Evolutionary conservation across 2,329 filamentous ascomycete genomes (phyloP), one percentile per base, ranked within the genome.

Genomic region (Ramularia endophylla): DNA sequence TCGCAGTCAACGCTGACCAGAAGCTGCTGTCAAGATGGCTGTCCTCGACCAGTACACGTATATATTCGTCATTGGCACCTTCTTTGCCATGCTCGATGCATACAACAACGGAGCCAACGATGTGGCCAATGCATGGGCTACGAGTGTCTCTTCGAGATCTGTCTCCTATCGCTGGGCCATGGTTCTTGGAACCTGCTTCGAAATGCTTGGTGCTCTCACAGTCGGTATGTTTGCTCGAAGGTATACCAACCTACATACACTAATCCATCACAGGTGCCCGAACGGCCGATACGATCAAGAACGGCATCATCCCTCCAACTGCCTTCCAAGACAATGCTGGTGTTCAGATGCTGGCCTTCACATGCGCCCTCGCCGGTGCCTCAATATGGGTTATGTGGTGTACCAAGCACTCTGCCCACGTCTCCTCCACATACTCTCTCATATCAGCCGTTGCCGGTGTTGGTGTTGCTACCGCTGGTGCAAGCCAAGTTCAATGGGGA

Each of bases 1-100:
- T 6, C 22, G 22, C 22, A 25, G 22, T 25, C 22, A 25, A 25
- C 22, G 22, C 22, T 25, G 22, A 25, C 22, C 22, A 25, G n/a
- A n/a, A n/a, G 6, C 22, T 25, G 22, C 39, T 33, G 41, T 20
- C 41, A 65, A 61, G 54, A 57, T 54, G 50, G 22, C 22, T 25
- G 56, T 60, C 27, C 58, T 77, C 38, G 65, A 68, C 43, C 70
- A 82, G 54, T 81, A 73, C 48, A 72, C 79, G 61, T 82, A 81
- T 57, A 67, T 82, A 47, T 77, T 82, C 50, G 79, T 75, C 53
- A 72, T 82, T 40, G 78, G 75, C 63, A 77, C 75, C 40, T 71
- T 82, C 44, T 83, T 83, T 61, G 77, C 79, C 45, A 76, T 78
- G 57, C 73, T 83, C 29, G 79, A 82, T 59, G 78, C 78, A 39